Base-by-base conservation (phyloP, 257 asterid species). In the Fraxinus anomala region DNA sequence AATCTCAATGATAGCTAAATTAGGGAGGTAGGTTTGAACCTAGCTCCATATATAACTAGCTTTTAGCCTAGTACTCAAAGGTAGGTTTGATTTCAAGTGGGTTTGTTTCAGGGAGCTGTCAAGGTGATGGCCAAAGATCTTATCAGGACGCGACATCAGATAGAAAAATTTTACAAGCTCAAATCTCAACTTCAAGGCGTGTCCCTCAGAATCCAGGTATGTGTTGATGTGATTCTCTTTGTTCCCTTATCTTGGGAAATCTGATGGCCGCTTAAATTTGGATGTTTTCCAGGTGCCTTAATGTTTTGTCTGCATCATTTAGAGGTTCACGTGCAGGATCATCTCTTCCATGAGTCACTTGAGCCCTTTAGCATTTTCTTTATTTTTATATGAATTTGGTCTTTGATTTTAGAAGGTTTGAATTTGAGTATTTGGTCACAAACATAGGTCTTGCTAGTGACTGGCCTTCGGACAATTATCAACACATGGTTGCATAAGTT, bases 81-180 rank as follows among this genome's bases (percentile, higher is more conserved):
- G 39, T 68, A 0, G 51, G 73, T 78, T 61, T 88, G 82, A 88
- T 83, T 80, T 78, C 67, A 70, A 47, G 63, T 73, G 39, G 66
- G 79, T 66, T 73, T 85, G 73, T 86, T 73, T n/a, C 85, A 94
- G 99, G 99, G 99, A 81, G 99, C 99, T 81, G 97, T 94, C 73
- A 92, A 89, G 88, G 99, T 94, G 85, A 94, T 94, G 99, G 99
- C 99, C 44, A 94, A 94, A 86, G 99, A 94, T 89, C 99, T 94
- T 70, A 92, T 94, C 84, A 92, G 99, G 86, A 94, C 99, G 74
- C 82, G 99, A 28, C 99, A 94, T 85, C 99, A 94, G 85, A 66
- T 94, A 78, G 99, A 94, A 82, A 94, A 94, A 83, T 94, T 94
- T 83, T 94, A 92, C 87, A 94, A 94, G 90, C 95, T 94, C 68